Evolutionary conservation across 2,329 filamentous ascomycete genomes (phyloP).

Genomic region (Pseudogymnoascus sp.): DNA sequence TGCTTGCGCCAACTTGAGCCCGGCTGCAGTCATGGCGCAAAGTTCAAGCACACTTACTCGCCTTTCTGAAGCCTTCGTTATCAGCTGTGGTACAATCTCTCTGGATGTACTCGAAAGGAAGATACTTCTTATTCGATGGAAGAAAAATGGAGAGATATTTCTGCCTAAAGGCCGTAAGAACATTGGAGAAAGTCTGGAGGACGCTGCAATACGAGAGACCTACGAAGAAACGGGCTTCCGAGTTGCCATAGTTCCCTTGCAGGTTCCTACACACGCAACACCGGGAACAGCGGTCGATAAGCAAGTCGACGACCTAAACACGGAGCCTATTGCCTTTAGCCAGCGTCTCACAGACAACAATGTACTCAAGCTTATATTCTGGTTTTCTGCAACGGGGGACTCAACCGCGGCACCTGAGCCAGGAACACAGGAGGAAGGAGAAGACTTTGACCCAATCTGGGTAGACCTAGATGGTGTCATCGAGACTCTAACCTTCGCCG

Average conservation of each 20-base stretch:
- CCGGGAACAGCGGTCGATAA: background rate
- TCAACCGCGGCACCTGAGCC: constrained; percentile 7
- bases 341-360: background rate
- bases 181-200: background rate
- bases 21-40: background rate
- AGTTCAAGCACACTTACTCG: background rate
- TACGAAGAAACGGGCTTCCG: background rate
- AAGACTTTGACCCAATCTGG: constrained; percentile 20
- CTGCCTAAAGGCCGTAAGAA: background rate
- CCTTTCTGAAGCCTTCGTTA: background rate
- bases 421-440: constrained; percentile 12
- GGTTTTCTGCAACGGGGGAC: background rate
- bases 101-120: background rate
- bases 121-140: background rate
- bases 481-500: background rate
- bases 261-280: background rate
- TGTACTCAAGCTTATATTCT: constrained; percentile 1
- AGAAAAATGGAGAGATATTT: background rate
- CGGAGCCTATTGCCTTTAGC: background rate
- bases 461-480: constrained; percentile 23
- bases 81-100: background rate
- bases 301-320: background rate
- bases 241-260: background rate
- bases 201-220: background rate
- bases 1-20: background rate